Conservation (phyloP, 345 rosid species). For the Citrus inodora region DNA sequence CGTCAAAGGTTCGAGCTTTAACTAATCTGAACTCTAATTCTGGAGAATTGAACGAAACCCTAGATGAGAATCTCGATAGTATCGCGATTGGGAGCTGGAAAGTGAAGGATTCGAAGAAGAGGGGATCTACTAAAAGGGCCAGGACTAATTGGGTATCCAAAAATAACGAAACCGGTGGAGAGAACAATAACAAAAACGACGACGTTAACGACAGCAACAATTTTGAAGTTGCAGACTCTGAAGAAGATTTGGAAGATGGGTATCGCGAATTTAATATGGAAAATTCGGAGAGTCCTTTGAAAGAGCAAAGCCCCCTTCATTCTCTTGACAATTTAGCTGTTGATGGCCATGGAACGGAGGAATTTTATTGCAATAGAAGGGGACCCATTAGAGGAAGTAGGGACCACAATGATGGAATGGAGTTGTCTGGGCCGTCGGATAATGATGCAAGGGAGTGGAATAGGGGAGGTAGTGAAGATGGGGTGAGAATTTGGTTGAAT, state of each 20-base stretch:
- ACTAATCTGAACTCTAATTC: slow-evolving; percentile 45
- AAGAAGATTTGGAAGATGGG: slow-evolving; percentile 47
- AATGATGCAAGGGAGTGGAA: slow-evolving; percentile 43
- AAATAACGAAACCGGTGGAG: slow-evolving; percentile 35
- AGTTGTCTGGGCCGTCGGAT: slow-evolving; percentile 55
- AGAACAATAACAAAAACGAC: slow-evolving; percentile 1
- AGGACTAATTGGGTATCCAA: slow-evolving; percentile 67
- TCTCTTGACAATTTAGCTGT: slow-evolving; percentile 55
- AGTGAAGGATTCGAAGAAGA: slow-evolving; percentile 51
- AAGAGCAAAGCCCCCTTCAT: slow-evolving; percentile 55
- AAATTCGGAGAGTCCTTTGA: slow-evolving; percentile 62
- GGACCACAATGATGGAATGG: slow-evolving; percentile 35
- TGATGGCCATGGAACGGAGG: slow-evolving; percentile 49
- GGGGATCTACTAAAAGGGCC: slow-evolving; percentile 43
- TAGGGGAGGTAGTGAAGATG: slow-evolving; percentile 44
- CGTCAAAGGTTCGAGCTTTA: slow-evolving; percentile 57
- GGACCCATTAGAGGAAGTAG: slow-evolving; percentile 28
- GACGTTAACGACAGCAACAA: background rate
- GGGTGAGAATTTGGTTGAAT: slow-evolving; percentile 63
- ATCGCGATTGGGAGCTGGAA: slow-evolving; percentile 68
- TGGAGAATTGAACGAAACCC: slow-evolving; percentile 47
- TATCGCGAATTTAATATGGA: slow-evolving; percentile 55
- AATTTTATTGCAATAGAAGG: slow-evolving; percentile 26
- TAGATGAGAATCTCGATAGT: slow-evolving; percentile 56
- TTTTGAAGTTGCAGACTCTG: slow-evolving; percentile 38